These are phyloP conservation scores for Chenopodium quinoa DNA, from an alignment of 148 eudicot species.

Conservation along the genomic window DNA sequence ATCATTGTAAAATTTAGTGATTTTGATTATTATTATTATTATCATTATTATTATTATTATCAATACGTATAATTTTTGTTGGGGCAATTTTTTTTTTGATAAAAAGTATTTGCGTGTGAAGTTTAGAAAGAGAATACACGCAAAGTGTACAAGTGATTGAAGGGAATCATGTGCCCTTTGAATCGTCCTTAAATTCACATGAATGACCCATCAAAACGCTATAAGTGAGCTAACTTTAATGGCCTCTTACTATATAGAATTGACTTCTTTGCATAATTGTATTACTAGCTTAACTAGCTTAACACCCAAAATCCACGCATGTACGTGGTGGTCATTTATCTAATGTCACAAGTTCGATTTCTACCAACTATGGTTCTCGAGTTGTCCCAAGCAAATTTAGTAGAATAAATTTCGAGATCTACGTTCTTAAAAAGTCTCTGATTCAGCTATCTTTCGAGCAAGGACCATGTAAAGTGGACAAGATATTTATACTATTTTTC, in stretches of 20 bases:
- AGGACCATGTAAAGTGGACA: background rate
- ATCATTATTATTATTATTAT: no score
- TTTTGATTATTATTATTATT: no score
- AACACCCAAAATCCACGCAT: no score
- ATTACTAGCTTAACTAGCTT: no score
- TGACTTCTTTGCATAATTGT: background rate
- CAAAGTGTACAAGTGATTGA: background rate
- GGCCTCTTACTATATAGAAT: background rate
- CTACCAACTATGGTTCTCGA: no score
- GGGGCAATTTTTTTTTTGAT: background rate
- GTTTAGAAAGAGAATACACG: background rate
- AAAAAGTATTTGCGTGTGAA: background rate
- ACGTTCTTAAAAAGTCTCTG: no score
- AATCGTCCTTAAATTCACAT: background rate
- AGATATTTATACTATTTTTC: no score
- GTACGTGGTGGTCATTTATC: no score
- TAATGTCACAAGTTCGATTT: no score
- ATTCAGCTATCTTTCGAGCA: background rate
- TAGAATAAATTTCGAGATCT: background rate
- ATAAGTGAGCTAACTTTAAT: background rate
- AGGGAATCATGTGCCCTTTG: conserved; percentile 16
- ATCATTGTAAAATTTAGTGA: no score
- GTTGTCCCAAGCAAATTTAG: no score
- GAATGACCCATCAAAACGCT: background rate
- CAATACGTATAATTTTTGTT: no score